These are phyloP conservation scores for Symbiodinium pilosum DNA, from an alignment of 73 alveolate species.

Conservation along the genomic window DNA sequence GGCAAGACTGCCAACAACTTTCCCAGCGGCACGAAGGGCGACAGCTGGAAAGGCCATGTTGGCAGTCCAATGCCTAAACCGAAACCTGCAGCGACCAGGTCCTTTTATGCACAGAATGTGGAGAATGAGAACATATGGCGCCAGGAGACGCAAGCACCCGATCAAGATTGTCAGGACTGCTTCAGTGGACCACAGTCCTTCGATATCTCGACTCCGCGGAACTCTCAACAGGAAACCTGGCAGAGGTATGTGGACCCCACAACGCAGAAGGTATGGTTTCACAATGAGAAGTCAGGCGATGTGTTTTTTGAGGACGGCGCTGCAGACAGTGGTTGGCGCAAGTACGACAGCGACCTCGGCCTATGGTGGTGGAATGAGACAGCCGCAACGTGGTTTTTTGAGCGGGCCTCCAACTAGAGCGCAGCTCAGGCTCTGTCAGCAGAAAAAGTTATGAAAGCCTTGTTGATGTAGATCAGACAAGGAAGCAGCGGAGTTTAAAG, in stretches of 20 bases:
- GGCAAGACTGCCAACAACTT: not conserved
- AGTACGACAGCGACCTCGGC: not conserved
- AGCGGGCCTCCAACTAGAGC: not conserved
- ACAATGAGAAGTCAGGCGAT: not conserved
- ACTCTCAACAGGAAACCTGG: not conserved
- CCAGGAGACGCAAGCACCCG: not conserved
- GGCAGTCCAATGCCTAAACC: too few species aligned
- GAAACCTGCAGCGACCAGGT: not conserved
- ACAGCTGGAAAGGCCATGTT: too few species aligned
- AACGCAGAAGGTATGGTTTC: not conserved
- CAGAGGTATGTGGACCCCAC: not conserved
- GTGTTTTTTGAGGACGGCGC: not conserved
- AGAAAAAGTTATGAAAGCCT: too few species aligned
- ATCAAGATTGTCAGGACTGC: not conserved
- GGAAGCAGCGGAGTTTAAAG: too few species aligned
- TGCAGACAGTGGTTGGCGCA: not conserved
- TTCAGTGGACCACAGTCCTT: not conserved
- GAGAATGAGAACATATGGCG: too few species aligned
- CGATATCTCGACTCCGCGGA: not conserved
- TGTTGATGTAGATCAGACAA: too few species aligned
- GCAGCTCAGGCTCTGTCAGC: too few species aligned
- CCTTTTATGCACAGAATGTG: too few species aligned
- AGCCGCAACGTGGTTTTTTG: not conserved
- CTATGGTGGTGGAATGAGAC: not conserved
- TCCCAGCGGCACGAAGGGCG: too few species aligned